These are phyloP conservation scores for Carex scoparia DNA, from an alignment of 176 grass and related monocot genomes.

Conservation along the genomic window DNA sequence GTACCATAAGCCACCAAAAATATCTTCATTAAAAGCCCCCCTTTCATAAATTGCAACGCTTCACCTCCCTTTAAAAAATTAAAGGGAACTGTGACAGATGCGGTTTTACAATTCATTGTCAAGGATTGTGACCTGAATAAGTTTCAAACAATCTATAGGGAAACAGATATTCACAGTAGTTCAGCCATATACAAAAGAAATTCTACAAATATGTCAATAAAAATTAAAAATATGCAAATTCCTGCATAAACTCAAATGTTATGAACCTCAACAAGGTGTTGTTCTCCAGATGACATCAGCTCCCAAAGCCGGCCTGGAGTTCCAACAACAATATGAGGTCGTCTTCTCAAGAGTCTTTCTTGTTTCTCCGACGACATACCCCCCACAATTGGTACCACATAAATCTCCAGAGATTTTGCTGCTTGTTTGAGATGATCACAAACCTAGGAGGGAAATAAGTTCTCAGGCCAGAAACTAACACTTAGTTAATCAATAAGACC, in stretches of 20 bases:
- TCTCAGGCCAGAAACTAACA: neutral
- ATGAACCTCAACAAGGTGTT: constrained; percentile 71
- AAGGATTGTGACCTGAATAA: neutral
- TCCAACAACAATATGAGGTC: constrained; percentile 87
- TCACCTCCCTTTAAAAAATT: neutral
- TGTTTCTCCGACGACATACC: constrained; percentile 93
- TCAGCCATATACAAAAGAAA: neutral
- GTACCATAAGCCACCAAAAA: neutral
- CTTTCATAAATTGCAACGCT: neutral
- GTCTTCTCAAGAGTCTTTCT: constrained; percentile 71
- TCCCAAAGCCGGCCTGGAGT: constrained; percentile 97
- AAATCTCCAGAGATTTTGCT: constrained; percentile 63
- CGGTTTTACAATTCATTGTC: neutral
- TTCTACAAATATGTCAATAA: neutral
- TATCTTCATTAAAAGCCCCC: neutral
- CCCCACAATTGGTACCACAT: constrained; percentile 75
- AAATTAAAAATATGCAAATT: neutral
- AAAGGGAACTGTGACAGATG: neutral
- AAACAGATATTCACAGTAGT: neutral
- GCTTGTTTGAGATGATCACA: constrained; percentile 81
- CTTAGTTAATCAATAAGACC: neutral
- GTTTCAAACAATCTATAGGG: neutral
- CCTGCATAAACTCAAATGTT: neutral
- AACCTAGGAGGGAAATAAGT: constrained; percentile 39
- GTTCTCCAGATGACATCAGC: constrained; percentile 70